Percentiles rank a stretch among this genome's conserved stretches.
Evolutionary conservation across 331 rosid species (phyloP).

Genomic region (Prunus yedoensis): DNA sequence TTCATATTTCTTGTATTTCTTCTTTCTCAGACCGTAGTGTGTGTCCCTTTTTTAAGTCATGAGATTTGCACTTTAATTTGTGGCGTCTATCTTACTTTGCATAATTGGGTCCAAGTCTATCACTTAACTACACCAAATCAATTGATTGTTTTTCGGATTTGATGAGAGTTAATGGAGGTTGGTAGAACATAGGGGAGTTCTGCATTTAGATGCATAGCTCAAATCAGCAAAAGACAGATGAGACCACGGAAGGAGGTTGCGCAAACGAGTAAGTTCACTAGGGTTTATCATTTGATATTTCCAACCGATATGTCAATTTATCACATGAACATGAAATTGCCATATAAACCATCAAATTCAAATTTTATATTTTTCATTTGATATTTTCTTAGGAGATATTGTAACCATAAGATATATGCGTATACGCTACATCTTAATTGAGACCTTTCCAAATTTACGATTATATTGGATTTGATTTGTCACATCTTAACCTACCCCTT

Average conservation of each 20-base stretch:
- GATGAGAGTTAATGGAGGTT: background rate
- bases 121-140: background rate
- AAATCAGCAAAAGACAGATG: too few relatives aligned
- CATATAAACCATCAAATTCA: too few relatives aligned
- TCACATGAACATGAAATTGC: too few relatives aligned
- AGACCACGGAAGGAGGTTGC: too few relatives aligned
- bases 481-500: background rate
- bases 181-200: background rate
- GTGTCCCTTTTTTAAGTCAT: background rate
- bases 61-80: background rate
- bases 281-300: too few relatives aligned
- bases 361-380: too few relatives aligned
- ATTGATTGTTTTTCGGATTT: background rate
- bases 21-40: background rate
- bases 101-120: background rate
- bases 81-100: background rate
- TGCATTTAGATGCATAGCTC: background rate
- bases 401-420: too few relatives aligned
- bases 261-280: too few relatives aligned
- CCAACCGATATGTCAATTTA: too few relatives aligned
- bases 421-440: too few relatives aligned
- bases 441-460: background rate
- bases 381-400: too few relatives aligned
- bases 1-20: too few relatives aligned
- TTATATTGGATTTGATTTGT: background rate